Base-by-base conservation (phyloP, 2,329 filamentous ascomycete species). In the Diaporthe citriasiana region DNA sequence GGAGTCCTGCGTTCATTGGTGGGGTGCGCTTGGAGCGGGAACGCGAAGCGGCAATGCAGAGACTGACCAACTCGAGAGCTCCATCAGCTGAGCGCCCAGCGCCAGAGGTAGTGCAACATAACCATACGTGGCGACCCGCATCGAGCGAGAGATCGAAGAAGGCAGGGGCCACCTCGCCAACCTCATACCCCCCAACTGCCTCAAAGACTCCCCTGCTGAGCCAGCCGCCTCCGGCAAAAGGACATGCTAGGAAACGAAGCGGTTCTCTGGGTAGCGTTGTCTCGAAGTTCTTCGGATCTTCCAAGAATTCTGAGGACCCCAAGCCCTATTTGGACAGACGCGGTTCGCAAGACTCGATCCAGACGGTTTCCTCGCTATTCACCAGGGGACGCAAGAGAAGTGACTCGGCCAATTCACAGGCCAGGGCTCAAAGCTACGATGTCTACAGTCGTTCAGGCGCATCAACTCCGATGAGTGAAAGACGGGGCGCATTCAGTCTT, bases 21-120 rank as follows among this genome's bases (percentile, higher is more conserved):
- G 85, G 85, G 33, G 82, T 83, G 70, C 86, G 85, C 71, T 78
- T 86, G 22, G 84, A 86, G 74, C 80, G 84, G 66, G 81, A 86
- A 74, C 82, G 82, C 63, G 80, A 85, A 13, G 81, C 81, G 1
- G 82, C 82, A 33, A 57, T 74, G 50, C 66, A 74, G 56, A 72
- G 70, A 27, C n/a, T 74, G 25, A 33, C 75, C 22, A 69, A 72
- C 22, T 57, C 75, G 27, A 73, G 70, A 47, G 75, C 70, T 55
- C 27, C 74, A 30, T 71, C 66, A 13, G 45, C 68, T 5, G 73
- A 75, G 56, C 73, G 73, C 13, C 42, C 66, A 35, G 66, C 25
- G n/a, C 42, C 73, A 17, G 71, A 73, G 25, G 40, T 70, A 25
- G 17, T 50, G 33, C 53, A 51, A 47, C 68, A 60, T 12, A 50